Conservation (phyloP, 2,329 filamentous ascomycete species). For the Apiospora saccharicola region DNA sequence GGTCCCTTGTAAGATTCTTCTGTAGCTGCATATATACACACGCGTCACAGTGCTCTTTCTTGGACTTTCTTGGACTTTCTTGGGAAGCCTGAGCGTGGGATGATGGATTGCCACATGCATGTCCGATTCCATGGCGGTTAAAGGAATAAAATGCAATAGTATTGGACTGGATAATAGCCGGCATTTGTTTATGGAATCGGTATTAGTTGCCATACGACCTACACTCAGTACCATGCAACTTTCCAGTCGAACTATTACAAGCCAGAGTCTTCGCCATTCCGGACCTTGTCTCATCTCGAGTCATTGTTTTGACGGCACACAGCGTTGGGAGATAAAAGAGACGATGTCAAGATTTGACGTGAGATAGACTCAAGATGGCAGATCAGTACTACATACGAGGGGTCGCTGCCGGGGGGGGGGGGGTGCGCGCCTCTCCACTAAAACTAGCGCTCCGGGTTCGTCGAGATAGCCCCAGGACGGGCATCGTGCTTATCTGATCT, state of each 20-base stretch:
- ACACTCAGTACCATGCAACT: neutral
- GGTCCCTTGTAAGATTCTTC: neutral
- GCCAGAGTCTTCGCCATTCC: neutral
- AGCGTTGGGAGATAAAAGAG: neutral
- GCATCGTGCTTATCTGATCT: neutral
- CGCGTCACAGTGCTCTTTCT: too few relatives aligned
- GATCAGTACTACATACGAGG: slow-evolving; percentile 4
- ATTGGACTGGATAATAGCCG: neutral
- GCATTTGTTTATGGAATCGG: neutral
- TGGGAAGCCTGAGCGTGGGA: too few relatives aligned
- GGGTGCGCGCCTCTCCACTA: neutral
- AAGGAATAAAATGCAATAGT: neutral
- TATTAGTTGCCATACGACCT: neutral
- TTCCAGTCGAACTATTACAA: neutral
- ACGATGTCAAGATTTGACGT: neutral
- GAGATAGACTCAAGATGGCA: neutral
- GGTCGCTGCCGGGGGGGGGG: neutral
- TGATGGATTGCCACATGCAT: too few relatives aligned
- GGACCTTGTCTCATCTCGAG: neutral
- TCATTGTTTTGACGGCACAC: neutral
- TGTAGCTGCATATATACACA: too few relatives aligned
- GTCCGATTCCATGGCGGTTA: neutral
- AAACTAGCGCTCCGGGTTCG: slow-evolving; percentile 11
- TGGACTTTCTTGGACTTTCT: too few relatives aligned
- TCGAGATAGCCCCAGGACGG: neutral